Evolutionary conservation across 352 stramenopile species (phyloP).

Genomic region (Lagenidium giganteum): DNA sequence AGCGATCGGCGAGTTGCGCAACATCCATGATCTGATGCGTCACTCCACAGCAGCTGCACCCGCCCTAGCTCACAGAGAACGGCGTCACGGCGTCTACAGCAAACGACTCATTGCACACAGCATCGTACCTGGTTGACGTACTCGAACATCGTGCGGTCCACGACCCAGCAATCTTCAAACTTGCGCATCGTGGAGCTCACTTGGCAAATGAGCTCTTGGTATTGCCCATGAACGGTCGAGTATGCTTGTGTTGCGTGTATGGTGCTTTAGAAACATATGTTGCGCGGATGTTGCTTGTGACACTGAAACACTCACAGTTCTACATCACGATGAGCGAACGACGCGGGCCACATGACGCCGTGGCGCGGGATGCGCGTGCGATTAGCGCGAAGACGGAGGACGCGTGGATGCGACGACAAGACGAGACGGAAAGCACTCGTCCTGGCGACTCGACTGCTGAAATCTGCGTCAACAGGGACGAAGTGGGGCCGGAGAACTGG

Average conservation of each 20-base stretch:
- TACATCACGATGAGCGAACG: too few species aligned
- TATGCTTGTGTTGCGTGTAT: slow-evolving; percentile 1
- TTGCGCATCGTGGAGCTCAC: slow-evolving; percentile 37
- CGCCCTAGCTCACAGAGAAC: too few species aligned
- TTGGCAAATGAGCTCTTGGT: slow-evolving; percentile 8
- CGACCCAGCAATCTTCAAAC: slow-evolving; percentile 83
- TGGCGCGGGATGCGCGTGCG: too few species aligned
- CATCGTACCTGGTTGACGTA: slow-evolving; percentile 81
- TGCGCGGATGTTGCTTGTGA: background rate
- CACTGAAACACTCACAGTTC: background rate
- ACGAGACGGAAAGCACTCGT: background rate
- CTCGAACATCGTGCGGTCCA: slow-evolving; percentile 94
- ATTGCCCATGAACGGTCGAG: slow-evolving; percentile 1
- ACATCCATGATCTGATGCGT: slow-evolving; percentile 85
- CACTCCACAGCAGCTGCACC: slow-evolving; percentile 90
- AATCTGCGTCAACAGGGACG: slow-evolving; percentile 2
- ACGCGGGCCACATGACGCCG: background rate
- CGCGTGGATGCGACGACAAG: background rate
- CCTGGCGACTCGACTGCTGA: background rate
- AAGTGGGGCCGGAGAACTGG: slow-evolving; percentile 8
- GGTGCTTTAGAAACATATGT: slow-evolving; percentile 7
- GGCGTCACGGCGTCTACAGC: too few species aligned
- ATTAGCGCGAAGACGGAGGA: too few species aligned
- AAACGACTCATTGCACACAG: too few species aligned
- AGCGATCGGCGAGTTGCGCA: slow-evolving; percentile 77